Conservation (phyloP, 495 filamentous ascomycete genomes). For the Podospora appendiculata region DNA sequence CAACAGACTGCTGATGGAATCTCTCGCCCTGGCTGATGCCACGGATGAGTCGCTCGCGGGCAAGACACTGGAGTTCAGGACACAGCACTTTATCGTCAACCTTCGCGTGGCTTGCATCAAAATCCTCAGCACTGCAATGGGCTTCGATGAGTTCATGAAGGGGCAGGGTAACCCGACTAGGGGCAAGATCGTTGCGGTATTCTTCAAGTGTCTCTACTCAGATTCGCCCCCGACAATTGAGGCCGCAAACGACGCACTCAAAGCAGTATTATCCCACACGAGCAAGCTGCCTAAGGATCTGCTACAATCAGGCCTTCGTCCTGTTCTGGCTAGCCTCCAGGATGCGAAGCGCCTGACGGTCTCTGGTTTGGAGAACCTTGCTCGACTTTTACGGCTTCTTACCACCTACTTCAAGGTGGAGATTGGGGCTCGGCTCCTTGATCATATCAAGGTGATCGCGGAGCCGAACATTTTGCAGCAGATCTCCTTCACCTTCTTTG, state of each 20-base stretch:
- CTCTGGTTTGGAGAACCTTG: slow-evolving; percentile 84
- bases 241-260: slow-evolving; percentile 82
- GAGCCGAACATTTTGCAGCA: slow-evolving; percentile 73
- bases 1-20: slow-evolving; percentile 84
- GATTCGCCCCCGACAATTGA: slow-evolving; percentile 87
- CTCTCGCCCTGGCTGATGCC: slow-evolving; percentile 84
- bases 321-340: slow-evolving; percentile 91
- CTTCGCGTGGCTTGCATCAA: slow-evolving; percentile 92
- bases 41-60: slow-evolving; percentile 80
- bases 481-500: slow-evolving; percentile 86
- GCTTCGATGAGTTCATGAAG: slow-evolving; percentile 78
- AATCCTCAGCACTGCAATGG: slow-evolving; percentile 84
- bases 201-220: slow-evolving; percentile 96
- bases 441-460: slow-evolving; percentile 87
- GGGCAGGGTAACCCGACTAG: slow-evolving; percentile 60
- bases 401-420: slow-evolving; percentile 99
- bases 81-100: slow-evolving; percentile 80
- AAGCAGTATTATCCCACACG: slow-evolving; percentile 74
- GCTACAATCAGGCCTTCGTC: slow-evolving; percentile 85
- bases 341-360: slow-evolving; percentile 87
- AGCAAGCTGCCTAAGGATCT: slow-evolving; percentile 94
- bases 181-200: slow-evolving; percentile 81
- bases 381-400: slow-evolving; percentile 75
- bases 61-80: slow-evolving; percentile 83
- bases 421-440: slow-evolving; percentile 82